Percentiles rank a stretch among this genome's conserved stretches.
Conservation (phyloP, 1,284 basidiomycete species). For the Phenoliferia sp. region DNA sequence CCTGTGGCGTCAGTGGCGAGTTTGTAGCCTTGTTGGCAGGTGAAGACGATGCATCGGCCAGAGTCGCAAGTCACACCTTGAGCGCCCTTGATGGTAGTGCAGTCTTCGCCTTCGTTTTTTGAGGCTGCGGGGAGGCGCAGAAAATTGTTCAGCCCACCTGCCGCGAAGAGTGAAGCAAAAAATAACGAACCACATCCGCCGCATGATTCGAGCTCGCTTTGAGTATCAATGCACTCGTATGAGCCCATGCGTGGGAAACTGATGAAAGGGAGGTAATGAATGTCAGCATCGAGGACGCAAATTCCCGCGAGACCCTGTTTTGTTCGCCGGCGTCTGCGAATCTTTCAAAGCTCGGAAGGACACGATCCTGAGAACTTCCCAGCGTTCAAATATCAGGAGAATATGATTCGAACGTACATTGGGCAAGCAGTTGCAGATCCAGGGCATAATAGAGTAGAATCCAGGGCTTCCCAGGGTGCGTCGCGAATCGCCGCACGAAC, state of each 20-base stretch:
- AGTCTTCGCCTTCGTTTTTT: slow-evolving; percentile 61
- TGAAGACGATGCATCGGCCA: slow-evolving; percentile 34
- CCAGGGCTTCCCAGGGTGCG: slow-evolving; percentile 23
- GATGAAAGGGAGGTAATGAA: not conserved
- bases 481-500: slow-evolving; percentile 10
- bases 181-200: slow-evolving; percentile 56
- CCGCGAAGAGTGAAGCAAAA: not conserved
- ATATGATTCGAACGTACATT: slow-evolving; percentile 21
- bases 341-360: not conserved
- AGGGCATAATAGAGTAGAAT: slow-evolving; percentile 29
- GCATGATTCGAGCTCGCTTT: slow-evolving; percentile 49
- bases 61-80: slow-evolving; percentile 55
- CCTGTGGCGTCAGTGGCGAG: not conserved
- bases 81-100: slow-evolving; percentile 59
- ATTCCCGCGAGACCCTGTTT: not conserved
- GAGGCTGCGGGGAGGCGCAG: slow-evolving; percentile 39
- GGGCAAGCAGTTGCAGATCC: slow-evolving; percentile 35
- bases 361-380: too few species aligned
- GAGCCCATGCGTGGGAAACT: slow-evolving; percentile 29
- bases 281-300: too few species aligned
- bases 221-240: slow-evolving; percentile 46
- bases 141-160: not conserved
- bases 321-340: too few species aligned
- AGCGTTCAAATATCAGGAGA: too few species aligned
- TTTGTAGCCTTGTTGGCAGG: slow-evolving; percentile 19